Evolutionary conservation across 2,329 filamentous ascomycete genomes (phyloP).

Genomic region (Pseudogymnoascus sp.): DNA sequence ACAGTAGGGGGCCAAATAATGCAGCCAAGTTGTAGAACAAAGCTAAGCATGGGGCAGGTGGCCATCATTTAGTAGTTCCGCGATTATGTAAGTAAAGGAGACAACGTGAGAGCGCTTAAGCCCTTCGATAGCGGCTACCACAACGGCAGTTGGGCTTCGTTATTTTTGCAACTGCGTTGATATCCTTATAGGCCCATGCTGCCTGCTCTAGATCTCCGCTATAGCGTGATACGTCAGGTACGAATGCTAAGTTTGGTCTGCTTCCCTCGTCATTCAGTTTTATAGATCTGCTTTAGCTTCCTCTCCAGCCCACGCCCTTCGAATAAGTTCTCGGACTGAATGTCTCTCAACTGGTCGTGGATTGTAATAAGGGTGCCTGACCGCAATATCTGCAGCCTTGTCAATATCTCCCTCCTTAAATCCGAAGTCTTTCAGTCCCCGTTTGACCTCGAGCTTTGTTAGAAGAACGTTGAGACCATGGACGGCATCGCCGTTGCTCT

Average conservation of each 20-base stretch:
- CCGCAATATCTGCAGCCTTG: slow-evolving; percentile 51
- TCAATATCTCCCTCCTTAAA: slow-evolving; percentile 57
- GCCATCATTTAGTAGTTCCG: too few species aligned
- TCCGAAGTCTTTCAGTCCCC: slow-evolving; percentile 47
- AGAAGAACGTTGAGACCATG: slow-evolving; percentile 51
- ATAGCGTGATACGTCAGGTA: not conserved
- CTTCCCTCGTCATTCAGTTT: not conserved
- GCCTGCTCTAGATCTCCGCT: not conserved
- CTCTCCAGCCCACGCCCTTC: slow-evolving; percentile 56
- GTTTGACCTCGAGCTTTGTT: slow-evolving; percentile 46
- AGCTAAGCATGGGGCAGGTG: too few species aligned
- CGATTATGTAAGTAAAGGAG: not conserved
- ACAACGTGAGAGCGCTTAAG: not conserved
- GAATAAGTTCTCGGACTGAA: slow-evolving; percentile 48
- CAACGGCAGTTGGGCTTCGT: not conserved
- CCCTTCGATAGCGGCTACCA: not conserved
- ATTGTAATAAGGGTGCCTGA: slow-evolving; percentile 51
- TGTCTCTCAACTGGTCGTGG: slow-evolving; percentile 47
- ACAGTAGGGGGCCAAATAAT: too few species aligned
- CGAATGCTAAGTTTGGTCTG: not conserved
- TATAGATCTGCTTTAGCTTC: slow-evolving; percentile 46
- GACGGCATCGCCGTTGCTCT: slow-evolving; percentile 51
- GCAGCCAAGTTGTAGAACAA: too few species aligned
- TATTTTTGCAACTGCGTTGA: not conserved
- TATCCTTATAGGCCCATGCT: not conserved